phyloP scores from a whole-genome alignment of 306 rosid species.

The Prosopis cineraria region DNA sequence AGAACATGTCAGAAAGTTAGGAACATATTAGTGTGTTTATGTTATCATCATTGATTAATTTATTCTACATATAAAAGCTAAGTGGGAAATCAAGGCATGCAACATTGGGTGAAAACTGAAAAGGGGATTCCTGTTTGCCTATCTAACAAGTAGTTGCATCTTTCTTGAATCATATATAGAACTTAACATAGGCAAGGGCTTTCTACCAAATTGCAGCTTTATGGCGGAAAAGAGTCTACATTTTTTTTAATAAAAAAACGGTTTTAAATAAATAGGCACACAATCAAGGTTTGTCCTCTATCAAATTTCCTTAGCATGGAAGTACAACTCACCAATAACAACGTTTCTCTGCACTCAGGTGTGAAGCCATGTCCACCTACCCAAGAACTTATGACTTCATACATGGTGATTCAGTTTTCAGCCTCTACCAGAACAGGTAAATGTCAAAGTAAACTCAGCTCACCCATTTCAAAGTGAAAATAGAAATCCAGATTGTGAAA shows the following conservation, averaged over 20 bases:
- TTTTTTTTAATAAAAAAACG: not conserved
- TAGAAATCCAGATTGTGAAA: slow-evolving; percentile 2
- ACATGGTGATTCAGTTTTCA: slow-evolving; percentile 63
- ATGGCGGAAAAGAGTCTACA: not conserved
- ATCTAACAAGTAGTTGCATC: not conserved
- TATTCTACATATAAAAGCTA: not conserved
- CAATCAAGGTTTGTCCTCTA: slow-evolving; percentile 17
- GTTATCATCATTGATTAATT: not conserved
- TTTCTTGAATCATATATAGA: not conserved
- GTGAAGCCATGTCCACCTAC: slow-evolving; percentile 93
- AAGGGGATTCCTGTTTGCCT: not conserved
- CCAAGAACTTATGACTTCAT: slow-evolving; percentile 97
- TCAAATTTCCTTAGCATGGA: slow-evolving; percentile 8
- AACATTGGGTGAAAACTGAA: slow-evolving; percentile 10
- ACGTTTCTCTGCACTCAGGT: slow-evolving; percentile 15
- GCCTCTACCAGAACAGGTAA: slow-evolving; percentile 44
- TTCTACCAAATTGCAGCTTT: slow-evolving; percentile 14
- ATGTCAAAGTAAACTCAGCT: not conserved
- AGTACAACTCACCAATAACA: slow-evolving; percentile 25
- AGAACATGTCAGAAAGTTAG: not conserved
- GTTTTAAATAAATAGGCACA: not conserved
- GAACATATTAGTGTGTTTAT: not conserved
- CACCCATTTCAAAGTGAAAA: not conserved
- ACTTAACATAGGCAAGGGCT: not conserved
- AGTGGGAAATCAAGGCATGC: slow-evolving; percentile 7